phyloP scores from a whole-genome alignment of 352 stramenopile species.

The Phytophthora niederhauseri region DNA sequence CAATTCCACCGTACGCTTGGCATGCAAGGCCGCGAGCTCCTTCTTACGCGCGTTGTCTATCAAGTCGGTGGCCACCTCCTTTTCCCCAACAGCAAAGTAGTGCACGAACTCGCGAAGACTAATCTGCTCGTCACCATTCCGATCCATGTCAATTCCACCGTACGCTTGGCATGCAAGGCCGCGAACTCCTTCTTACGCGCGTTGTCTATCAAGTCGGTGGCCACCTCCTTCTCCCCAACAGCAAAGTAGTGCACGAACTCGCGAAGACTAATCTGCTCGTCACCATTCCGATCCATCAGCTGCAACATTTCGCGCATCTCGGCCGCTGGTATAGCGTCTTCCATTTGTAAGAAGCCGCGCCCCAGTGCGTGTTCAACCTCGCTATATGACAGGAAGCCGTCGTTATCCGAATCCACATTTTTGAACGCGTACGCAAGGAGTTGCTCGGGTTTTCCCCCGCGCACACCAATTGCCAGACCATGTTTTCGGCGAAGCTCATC shows the following conservation, averaged over 20 bases:
- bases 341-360: slow-evolving; percentile 61
- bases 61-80: slow-evolving; percentile 63
- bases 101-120: slow-evolving; percentile 85
- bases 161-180: slow-evolving; percentile 61
- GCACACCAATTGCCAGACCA: slow-evolving; percentile 55
- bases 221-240: slow-evolving; percentile 54
- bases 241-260: slow-evolving; percentile 88
- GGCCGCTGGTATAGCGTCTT: slow-evolving; percentile 40
- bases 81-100: slow-evolving; percentile 74
- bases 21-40: slow-evolving; percentile 57
- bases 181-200: slow-evolving; percentile 63
- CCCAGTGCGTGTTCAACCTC: slow-evolving; percentile 69
- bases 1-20: slow-evolving; percentile 51
- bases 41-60: slow-evolving; percentile 71
- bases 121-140: slow-evolving; percentile 72
- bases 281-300: slow-evolving; percentile 74
- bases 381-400: slow-evolving; percentile 76
- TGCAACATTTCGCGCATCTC: slow-evolving; percentile 81
- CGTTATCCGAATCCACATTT: slow-evolving; percentile 77
- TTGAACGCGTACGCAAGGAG: slow-evolving; percentile 81
- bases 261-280: slow-evolving; percentile 77
- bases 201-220: slow-evolving; percentile 72
- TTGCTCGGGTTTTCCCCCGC: slow-evolving; percentile 69
- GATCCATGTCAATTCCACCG: slow-evolving; percentile 49
- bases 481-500: slow-evolving; percentile 64